Conservation (phyloP, 2,329 filamentous ascomycete species). For the Myrmaecium sp. region DNA sequence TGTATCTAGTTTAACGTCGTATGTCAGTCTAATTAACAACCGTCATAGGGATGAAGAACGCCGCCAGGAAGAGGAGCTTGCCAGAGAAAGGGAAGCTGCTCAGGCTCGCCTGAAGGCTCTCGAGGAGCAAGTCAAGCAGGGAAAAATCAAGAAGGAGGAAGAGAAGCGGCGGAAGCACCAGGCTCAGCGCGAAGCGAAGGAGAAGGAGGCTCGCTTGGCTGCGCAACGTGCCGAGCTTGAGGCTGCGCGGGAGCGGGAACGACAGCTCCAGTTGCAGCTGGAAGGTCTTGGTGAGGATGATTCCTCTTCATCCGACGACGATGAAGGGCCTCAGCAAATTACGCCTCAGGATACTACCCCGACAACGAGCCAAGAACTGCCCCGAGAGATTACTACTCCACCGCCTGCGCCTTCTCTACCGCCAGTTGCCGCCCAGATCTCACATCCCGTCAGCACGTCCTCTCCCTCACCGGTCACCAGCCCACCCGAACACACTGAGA, state of each 20-base stretch:
- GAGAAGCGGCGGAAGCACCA: conserved; percentile 89
- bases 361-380: conserved; percentile 38
- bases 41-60: conserved; percentile 49
- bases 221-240: conserved; percentile 84
- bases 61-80: conserved; percentile 64
- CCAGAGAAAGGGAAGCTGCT: conserved; percentile 62
- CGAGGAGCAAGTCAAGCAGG: conserved; percentile 83
- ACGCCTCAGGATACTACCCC: conserved; percentile 44
- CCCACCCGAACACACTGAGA: conserved; percentile 51
- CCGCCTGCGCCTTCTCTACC: conserved; percentile 31
- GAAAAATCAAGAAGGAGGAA: conserved; percentile 91
- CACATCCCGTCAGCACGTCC: conserved; percentile 15
- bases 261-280: conserved; percentile 75
- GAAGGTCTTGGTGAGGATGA: conserved; percentile 62
- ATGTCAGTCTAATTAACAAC: conserved; percentile 12
- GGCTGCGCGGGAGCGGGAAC: conserved; percentile 73
- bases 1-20: conserved; percentile 26
- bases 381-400: conserved; percentile 27
- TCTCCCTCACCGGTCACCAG: conserved; percentile 32
- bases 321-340: conserved; percentile 59
- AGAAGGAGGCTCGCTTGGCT: conserved; percentile 71
- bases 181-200: conserved; percentile 67
- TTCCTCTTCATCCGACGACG: conserved; percentile 52
- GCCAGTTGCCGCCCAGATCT: too few relatives aligned
- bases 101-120: conserved; percentile 72